Evolutionary conservation across 495 filamentous ascomycete species (phyloP).

Genomic region (Cryomyces antarcticus): DNA sequence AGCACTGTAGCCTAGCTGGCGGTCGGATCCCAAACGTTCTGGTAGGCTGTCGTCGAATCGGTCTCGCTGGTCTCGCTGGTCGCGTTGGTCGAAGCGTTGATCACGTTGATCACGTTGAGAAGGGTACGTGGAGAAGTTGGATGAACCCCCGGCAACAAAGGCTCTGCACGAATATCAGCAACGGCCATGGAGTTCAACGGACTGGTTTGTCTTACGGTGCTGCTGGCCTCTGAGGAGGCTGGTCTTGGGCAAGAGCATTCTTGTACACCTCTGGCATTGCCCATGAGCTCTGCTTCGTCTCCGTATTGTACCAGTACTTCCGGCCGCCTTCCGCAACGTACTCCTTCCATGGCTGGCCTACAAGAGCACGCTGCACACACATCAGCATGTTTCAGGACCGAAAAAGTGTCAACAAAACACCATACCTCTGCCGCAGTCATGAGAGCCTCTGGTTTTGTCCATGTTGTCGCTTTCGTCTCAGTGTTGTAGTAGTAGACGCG

Average conservation of each 20-base stretch:
- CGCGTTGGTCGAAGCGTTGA: constrained; percentile 2
- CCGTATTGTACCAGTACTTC: constrained; percentile 86
- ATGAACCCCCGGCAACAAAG: constrained; percentile 44
- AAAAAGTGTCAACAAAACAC: constrained; percentile 1
- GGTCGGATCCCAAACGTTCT: constrained; percentile 40
- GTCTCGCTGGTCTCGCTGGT: constrained; percentile 16
- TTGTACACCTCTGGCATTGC: constrained; percentile 79
- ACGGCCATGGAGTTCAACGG: neutral
- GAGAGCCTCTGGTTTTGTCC: constrained; percentile 78
- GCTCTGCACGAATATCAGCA: constrained; percentile 23
- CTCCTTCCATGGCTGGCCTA: constrained; percentile 81
- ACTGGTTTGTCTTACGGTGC: constrained; percentile 34
- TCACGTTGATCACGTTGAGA: too few species aligned
- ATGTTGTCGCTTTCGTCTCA: constrained; percentile 73
- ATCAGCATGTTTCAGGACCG: neutral
- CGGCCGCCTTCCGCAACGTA: constrained; percentile 68
- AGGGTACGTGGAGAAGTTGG: constrained; percentile 27
- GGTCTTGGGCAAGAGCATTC: constrained; percentile 39
- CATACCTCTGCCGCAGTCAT: constrained; percentile 75
- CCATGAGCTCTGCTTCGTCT: constrained; percentile 86
- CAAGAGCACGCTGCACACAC: constrained; percentile 44
- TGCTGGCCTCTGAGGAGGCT: constrained; percentile 23
- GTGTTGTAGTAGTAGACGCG: constrained; percentile 87
- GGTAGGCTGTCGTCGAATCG: constrained; percentile 26
- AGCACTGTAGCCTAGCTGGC: constrained; percentile 43